phyloP scores from a whole-genome alignment of 805 yeast genomes.

The Metschnikowia similis region DNA sequence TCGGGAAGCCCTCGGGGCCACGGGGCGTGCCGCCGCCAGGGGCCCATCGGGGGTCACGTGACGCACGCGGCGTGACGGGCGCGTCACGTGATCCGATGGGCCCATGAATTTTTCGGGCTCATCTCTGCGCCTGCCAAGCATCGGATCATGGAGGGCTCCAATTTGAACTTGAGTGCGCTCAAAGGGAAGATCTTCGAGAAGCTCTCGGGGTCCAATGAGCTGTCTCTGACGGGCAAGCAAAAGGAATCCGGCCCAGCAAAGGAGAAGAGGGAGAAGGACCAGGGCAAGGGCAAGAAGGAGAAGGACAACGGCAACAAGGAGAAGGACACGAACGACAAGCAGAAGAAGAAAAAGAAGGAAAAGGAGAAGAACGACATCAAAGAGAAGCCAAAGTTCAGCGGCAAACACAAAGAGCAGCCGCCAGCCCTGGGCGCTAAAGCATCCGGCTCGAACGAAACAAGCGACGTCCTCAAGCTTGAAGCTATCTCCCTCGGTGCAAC shows the following conservation, averaged over 20 bases:
- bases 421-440: not conserved
- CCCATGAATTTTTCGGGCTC: constrained; percentile 2
- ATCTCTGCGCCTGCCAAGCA: constrained; percentile 1
- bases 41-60: constrained; percentile 2
- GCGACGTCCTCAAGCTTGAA: constrained; percentile 57
- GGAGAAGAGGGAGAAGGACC: not conserved
- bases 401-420: no score
- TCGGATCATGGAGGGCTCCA: constrained; percentile 39
- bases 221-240: not conserved
- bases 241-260: not conserved
- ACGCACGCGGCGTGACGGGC: not conserved
- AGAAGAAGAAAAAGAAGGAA: no score
- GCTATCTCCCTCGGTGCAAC: constrained; percentile 82
- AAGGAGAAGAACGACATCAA: no score
- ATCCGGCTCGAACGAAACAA: constrained; percentile 10
- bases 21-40: no score
- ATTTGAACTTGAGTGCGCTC: constrained; percentile 51
- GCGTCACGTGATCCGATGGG: constrained; percentile 1
- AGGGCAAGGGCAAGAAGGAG: no score
- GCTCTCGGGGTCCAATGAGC: constrained; percentile 19
- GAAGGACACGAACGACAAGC: no score
- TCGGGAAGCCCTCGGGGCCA: no score
- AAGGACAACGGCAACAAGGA: no score
- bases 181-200: constrained; percentile 62
- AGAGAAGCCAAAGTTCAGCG: no score